Percentiles rank a stretch among this genome's conserved stretches.
These are phyloP conservation scores for Penicillium manginii DNA, from an alignment of 495 filamentous ascomycete species.

Conservation along the genomic window DNA sequence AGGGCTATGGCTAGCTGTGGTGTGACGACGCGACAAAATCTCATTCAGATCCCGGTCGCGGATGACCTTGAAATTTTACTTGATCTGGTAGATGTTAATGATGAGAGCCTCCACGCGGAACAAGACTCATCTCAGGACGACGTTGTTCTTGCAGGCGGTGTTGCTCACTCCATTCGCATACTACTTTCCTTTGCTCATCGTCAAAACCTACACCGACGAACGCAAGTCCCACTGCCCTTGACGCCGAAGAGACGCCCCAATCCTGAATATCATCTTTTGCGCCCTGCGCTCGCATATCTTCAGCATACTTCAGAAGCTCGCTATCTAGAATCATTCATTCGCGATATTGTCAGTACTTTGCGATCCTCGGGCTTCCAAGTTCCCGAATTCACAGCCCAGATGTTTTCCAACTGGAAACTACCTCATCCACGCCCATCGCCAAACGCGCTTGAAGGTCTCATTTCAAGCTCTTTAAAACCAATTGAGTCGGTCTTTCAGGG, in stretches of 20 bases:
- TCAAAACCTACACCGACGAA: slow-evolving; percentile 65
- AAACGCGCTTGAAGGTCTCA: slow-evolving; percentile 41
- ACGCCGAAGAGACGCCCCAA: slow-evolving; percentile 49
- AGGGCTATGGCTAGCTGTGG: slow-evolving; percentile 66
- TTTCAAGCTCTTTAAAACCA: slow-evolving; percentile 43
- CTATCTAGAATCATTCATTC: slow-evolving; percentile 43
- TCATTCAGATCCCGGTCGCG: slow-evolving; percentile 59
- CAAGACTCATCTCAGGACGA: slow-evolving; percentile 22
- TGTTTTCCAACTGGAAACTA: slow-evolving; percentile 33
- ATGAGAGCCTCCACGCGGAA: slow-evolving; percentile 24
- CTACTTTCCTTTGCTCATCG: slow-evolving; percentile 74
- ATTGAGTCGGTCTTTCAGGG: slow-evolving; percentile 49
- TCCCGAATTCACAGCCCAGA: slow-evolving; percentile 34
- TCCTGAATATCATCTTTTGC: slow-evolving; percentile 63
- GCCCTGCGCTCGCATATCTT: slow-evolving; percentile 65
- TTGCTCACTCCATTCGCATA: slow-evolving; percentile 64
- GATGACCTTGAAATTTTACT: slow-evolving; percentile 60
- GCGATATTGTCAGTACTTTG: slow-evolving; percentile 39
- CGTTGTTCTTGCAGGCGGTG: slow-evolving; percentile 54
- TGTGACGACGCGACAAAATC: slow-evolving; percentile 63
- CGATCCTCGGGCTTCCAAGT: slow-evolving; percentile 42
- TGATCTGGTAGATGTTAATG: slow-evolving; percentile 65
- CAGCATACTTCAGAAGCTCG: slow-evolving; percentile 57
- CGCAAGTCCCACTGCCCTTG: slow-evolving; percentile 63
- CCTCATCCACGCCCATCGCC: slow-evolving; percentile 2